These are phyloP conservation scores for Daldinia bambusicola DNA, from an alignment of 495 filamentous ascomycete genomes.

Conservation along the genomic window DNA sequence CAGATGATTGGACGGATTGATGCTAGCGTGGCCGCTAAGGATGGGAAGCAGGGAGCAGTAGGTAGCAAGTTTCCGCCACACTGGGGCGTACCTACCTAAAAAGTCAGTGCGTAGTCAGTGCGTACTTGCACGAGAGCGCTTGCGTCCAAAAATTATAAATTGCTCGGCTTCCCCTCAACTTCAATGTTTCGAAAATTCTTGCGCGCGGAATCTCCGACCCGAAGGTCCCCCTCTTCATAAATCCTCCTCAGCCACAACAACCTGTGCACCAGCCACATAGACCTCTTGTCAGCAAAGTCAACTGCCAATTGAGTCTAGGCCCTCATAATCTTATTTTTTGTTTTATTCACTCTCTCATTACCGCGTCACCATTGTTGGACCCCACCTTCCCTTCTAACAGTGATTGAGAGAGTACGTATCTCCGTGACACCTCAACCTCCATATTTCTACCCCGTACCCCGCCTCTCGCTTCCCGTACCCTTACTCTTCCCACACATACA, in stretches of 20 bases:
- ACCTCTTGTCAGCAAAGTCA: constrained; percentile 45
- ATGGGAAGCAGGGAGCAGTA: constrained; percentile 44
- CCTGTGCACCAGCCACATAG: constrained; percentile 49
- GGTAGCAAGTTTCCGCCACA: constrained; percentile 49
- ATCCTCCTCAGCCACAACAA: constrained; percentile 50
- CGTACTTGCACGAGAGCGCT: constrained; percentile 44
- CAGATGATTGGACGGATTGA: constrained; percentile 58
- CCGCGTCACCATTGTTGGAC: constrained; percentile 36
- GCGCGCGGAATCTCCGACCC: constrained; percentile 61
- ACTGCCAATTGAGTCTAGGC: constrained; percentile 51
- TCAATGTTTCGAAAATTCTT: constrained; percentile 55
- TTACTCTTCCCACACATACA: constrained; percentile 6
- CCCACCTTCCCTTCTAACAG: constrained; percentile 27
- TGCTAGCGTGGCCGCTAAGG: constrained; percentile 56
- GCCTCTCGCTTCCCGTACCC: background rate
- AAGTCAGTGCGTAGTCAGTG: constrained; percentile 44
- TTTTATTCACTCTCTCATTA: constrained; percentile 26
- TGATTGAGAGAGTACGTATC: constrained; percentile 45
- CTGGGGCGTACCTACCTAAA: constrained; percentile 46
- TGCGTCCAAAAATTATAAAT: constrained; percentile 60
- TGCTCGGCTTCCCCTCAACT: constrained; percentile 57
- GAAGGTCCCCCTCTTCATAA: constrained; percentile 56
- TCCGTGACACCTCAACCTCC: constrained; percentile 5
- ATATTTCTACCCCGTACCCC: background rate
- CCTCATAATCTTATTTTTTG: constrained; percentile 26